Conservation (phyloP, 2,329 filamentous ascomycete species). For the Colletotrichum sp. region DNA sequence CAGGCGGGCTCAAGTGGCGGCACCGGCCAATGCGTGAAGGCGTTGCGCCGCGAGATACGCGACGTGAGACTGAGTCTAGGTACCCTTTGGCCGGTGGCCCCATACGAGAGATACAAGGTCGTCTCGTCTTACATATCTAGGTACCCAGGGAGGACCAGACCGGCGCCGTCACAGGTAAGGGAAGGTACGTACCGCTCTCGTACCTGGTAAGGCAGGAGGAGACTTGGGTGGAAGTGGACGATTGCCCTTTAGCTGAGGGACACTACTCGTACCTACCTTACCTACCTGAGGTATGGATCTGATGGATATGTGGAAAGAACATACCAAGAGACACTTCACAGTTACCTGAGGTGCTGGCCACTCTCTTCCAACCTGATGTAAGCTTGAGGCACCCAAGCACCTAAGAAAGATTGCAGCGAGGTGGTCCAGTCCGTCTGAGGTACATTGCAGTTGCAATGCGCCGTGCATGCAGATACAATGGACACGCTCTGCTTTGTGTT, state of each 20-base stretch:
- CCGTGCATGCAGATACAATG: not conserved
- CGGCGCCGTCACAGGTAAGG: not conserved
- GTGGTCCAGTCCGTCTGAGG: not conserved
- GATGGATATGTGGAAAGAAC: not conserved
- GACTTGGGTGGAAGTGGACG: not conserved
- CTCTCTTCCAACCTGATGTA: not conserved
- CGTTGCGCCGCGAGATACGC: not conserved
- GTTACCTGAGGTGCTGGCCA: not conserved
- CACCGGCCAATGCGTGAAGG: not conserved
- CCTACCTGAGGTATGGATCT: no score
- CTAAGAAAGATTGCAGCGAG: not conserved
- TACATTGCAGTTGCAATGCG: not conserved
- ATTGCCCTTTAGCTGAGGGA: not conserved
- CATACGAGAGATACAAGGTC: not conserved
- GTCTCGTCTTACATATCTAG: not conserved
- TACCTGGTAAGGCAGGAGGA: not conserved
- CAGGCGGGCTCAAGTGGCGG: not conserved
- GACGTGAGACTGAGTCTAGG: not conserved
- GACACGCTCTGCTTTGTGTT: not conserved
- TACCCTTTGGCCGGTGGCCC: not conserved
- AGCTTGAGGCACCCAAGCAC: not conserved
- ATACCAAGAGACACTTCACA: not conserved
- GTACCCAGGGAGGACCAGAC: not conserved
- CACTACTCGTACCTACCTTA: not conserved
- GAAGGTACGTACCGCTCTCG: not conserved